These are phyloP conservation scores for Mortierella sp. DNA, from an alignment of 371 early-diverging fungal genomes.

Conservation along the genomic window DNA sequence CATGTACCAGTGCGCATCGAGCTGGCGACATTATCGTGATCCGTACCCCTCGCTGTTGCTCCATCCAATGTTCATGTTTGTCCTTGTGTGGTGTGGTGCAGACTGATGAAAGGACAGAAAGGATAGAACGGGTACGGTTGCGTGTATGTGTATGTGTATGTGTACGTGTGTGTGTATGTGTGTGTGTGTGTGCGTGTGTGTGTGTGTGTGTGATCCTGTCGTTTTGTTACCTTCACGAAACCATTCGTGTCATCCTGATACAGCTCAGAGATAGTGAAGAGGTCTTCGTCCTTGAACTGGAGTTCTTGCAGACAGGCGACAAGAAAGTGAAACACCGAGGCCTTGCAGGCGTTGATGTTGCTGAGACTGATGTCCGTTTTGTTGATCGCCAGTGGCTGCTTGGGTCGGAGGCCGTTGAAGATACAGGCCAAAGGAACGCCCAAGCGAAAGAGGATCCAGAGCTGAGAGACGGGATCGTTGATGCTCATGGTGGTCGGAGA, in stretches of 20 bases:
- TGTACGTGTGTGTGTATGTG: not conserved
- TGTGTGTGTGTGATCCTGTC: too few species aligned
- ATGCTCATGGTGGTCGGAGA: constrained; percentile 46
- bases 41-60: too few species aligned
- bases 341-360: constrained; percentile 84
- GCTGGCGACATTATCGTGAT: too few species aligned
- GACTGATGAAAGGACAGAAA: not conserved
- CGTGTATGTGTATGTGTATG: not conserved
- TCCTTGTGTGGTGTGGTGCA: not conserved
- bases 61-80: too few species aligned
- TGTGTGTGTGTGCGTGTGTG: too few species aligned
- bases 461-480: constrained; percentile 84
- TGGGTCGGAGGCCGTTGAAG: constrained; percentile 58
- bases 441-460: constrained; percentile 91
- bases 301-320: constrained; percentile 78
- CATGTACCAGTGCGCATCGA: too few species aligned
- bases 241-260: constrained; percentile 95
- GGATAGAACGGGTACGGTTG: too few species aligned
- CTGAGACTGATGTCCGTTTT: constrained; percentile 66
- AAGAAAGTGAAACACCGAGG: constrained; percentile 82
- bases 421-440: constrained; percentile 79
- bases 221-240: constrained; percentile 87
- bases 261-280: constrained; percentile 89
- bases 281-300: constrained; percentile 77
- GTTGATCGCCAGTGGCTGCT: constrained; percentile 65